phyloP scores from a whole-genome alignment of 2,329 filamentous ascomycete species.

The Ascochyta fabae region DNA sequence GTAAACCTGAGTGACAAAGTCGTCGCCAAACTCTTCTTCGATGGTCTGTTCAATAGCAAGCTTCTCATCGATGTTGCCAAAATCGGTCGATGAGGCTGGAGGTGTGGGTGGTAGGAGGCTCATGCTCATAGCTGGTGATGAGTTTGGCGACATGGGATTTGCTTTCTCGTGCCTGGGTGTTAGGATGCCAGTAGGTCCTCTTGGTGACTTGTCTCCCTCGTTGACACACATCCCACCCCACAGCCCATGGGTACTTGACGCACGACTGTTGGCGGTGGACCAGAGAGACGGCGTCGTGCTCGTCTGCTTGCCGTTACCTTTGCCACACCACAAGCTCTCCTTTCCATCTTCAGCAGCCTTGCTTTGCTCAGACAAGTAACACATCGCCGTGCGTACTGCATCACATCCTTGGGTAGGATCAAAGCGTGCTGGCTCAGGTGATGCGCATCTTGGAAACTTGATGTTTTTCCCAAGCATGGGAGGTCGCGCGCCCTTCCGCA shows the following conservation, averaged over 20 bases:
- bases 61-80: slow-evolving; percentile 52
- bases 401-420: slow-evolving; percentile 73
- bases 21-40: slow-evolving; percentile 75
- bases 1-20: slow-evolving; percentile 93
- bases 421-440: slow-evolving; percentile 83
- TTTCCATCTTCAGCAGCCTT: slow-evolving; percentile 46
- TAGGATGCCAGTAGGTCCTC: slow-evolving; percentile 57
- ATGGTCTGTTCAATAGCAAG: slow-evolving; percentile 56
- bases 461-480: slow-evolving; percentile 89
- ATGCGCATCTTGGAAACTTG: slow-evolving; percentile 78
- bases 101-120: slow-evolving; percentile 47
- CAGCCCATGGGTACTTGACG: slow-evolving; percentile 67
- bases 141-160: slow-evolving; percentile 52
- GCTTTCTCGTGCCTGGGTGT: slow-evolving; percentile 52
- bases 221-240: slow-evolving; percentile 76
- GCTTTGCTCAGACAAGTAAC: slow-evolving; percentile 58
- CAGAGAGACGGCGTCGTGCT: slow-evolving; percentile 45
- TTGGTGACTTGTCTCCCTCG: slow-evolving; percentile 47
- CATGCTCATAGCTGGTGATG: slow-evolving; percentile 42
- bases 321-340: slow-evolving; percentile 68
- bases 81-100: slow-evolving; percentile 44
- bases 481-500: slow-evolving; percentile 68
- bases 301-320: slow-evolving; percentile 38
- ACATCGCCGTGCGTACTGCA: slow-evolving; percentile 57
- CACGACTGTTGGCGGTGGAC: slow-evolving; percentile 50